These are phyloP conservation scores for Pisolithus marmoratus DNA, from an alignment of 768 basidiomycete genomes.

Conservation along the genomic window DNA sequence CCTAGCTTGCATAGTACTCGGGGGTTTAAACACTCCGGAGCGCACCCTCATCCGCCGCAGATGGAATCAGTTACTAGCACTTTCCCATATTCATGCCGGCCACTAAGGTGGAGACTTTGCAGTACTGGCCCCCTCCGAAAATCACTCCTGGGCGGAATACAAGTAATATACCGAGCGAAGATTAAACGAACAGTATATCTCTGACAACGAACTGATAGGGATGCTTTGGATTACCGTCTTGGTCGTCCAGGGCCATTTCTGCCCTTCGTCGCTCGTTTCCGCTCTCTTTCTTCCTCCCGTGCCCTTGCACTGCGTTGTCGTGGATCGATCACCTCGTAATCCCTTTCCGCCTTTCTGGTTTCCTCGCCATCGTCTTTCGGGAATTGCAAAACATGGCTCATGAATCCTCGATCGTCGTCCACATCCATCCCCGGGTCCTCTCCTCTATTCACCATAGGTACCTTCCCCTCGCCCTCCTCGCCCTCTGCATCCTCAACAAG, in stretches of 20 bases:
- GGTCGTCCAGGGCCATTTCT: constrained; percentile 15
- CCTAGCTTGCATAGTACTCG: too few species aligned
- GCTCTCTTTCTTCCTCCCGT: constrained; percentile 70
- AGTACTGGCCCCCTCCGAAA: too few species aligned
- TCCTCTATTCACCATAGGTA: constrained; percentile 15
- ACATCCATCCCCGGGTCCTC: constrained; percentile 64
- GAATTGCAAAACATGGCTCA: constrained; percentile 67
- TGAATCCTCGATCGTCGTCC: constrained; percentile 71
- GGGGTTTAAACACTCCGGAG: too few species aligned
- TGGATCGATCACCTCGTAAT: constrained; percentile 89
- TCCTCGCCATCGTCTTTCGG: constrained; percentile 78
- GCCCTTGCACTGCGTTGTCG: constrained; percentile 66
- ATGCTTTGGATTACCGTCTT: constrained; percentile 15
- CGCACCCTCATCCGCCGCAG: too few species aligned
- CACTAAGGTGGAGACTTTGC: too few species aligned
- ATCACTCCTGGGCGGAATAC: too few species aligned
- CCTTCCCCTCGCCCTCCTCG: constrained; percentile 12
- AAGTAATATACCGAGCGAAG: too few species aligned
- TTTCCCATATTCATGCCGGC: too few species aligned
- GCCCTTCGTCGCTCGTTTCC: constrained; percentile 37
- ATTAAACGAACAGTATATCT: too few species aligned
- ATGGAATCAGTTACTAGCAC: too few species aligned
- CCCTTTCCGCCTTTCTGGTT: constrained; percentile 68
- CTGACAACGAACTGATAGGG: too few species aligned
- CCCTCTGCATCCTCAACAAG: constrained; percentile 4